Base-by-base conservation (phyloP, 768 basidiomycete species). In the Suillus subluteus region DNA sequence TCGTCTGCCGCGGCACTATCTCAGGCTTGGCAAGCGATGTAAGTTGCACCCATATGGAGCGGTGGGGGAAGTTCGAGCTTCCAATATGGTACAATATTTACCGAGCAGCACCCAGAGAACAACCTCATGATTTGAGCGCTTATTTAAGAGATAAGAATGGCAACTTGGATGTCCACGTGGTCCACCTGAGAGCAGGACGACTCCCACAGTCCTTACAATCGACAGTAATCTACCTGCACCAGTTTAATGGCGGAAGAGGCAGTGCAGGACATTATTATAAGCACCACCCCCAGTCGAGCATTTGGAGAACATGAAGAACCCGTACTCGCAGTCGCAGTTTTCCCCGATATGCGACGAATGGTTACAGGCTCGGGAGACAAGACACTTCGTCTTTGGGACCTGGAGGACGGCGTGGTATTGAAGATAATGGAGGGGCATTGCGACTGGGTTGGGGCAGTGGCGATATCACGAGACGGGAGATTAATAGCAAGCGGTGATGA, bases 331-430 rank as follows among this genome's bases (percentile, higher is more conserved):
- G 30, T 55, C 30, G 54, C 54, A 55, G 54, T 55, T 32, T 55
- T 55, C 54, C 54, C 54, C 9, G 54, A 55, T 55, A 32, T 30
- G 30, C 54, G 54, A 30, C 54, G 54, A 7, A 32, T 55, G 54
- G 30, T 55, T 16, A 55, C 54, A 18, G 30, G 54, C 30, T 55
- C 54, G 18, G 16, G 4, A 32, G 54, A 55, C 30, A 55, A 32
- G 54, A 55, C 54, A 21, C 54, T 55, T 55, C 54, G 30, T 32
- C 54, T 55, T 18, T 32, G 54, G 26, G 54, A 55, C 30, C 26
- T 55, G 30, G 18, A 55, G 30, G 54, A 11, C 4, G 54, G 54
- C 2, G 54, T 18, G 4, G 26, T 55, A 4, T 55, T 55, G 30
- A 55, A 55, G 30, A 55, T 9, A 55, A 32, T 55, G 54, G 54